Evolutionary conservation across 495 filamentous ascomycete species (phyloP).

Genomic region (Penicillium daleae): DNA sequence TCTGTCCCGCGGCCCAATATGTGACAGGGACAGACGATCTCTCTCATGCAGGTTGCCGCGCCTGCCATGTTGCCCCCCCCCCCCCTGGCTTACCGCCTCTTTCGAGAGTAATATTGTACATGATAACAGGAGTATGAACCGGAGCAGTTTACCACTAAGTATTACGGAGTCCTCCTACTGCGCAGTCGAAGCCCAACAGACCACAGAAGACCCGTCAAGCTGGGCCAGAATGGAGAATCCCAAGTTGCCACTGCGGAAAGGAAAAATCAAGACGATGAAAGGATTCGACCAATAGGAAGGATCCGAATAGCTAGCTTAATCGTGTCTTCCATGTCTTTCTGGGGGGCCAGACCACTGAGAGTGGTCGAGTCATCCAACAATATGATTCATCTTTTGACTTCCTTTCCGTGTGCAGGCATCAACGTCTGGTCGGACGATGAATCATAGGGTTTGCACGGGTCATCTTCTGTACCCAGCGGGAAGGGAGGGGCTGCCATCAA

Average conservation of each 20-base stretch:
- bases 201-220: background rate
- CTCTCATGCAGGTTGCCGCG: constrained; percentile 31
- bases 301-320: constrained; percentile 1
- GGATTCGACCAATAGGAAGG: constrained; percentile 18
- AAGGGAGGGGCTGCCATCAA: constrained; percentile 5
- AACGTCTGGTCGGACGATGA: constrained; percentile 21
- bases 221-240: constrained; percentile 25
- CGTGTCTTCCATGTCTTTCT: background rate
- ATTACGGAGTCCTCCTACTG: background rate
- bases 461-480: constrained; percentile 17
- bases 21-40: constrained; percentile 18
- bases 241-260: constrained; percentile 29
- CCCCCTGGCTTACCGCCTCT: constrained; percentile 28
- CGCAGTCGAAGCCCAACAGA: background rate
- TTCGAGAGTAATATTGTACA: background rate
- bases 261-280: constrained; percentile 17
- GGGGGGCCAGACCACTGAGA: background rate
- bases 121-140: background rate
- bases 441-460: constrained; percentile 28
- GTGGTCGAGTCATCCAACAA: constrained; percentile 21
- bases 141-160: background rate
- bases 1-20: constrained; percentile 11
- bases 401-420: constrained; percentile 7
- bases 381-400: constrained; percentile 29
- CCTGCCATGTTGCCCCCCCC: constrained; percentile 17